Conservation (phyloP, 257 asterid species). For the Ajuga chamaepitys region DNA sequence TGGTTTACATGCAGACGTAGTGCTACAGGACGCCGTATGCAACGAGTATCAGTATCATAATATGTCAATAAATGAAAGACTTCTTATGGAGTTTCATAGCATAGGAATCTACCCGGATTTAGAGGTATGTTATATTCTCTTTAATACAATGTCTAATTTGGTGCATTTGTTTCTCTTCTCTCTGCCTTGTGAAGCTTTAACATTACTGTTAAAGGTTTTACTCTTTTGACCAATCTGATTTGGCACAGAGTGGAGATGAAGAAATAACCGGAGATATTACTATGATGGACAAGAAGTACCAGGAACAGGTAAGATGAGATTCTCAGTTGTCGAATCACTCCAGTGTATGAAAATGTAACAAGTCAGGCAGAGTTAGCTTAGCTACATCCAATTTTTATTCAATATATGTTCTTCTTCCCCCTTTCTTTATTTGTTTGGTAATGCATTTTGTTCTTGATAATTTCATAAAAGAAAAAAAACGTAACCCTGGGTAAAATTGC, state of each 20-base stretch:
- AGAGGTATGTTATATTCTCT: constrained; percentile 47
- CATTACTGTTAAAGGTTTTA: constrained; percentile 15
- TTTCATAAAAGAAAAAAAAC: background rate
- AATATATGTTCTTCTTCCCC: background rate
- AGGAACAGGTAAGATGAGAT: constrained; percentile 51
- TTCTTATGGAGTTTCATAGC: constrained; percentile 64
- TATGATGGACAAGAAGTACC: constrained; percentile 51
- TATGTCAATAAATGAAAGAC: constrained; percentile 67
- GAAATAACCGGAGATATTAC: constrained; percentile 50
- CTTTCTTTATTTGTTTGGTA: background rate
- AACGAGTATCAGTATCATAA: constrained; percentile 57
- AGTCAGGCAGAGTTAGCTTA: background rate
- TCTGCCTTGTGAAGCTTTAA: constrained; percentile 1
- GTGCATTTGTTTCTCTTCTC: constrained; percentile 13
- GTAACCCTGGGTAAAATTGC: background rate
- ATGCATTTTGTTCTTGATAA: background rate
- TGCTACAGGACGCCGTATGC: constrained; percentile 34
- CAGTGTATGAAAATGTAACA: no score
- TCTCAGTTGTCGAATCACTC: background rate
- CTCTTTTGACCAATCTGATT: constrained; percentile 37
- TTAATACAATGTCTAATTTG: constrained; percentile 4
- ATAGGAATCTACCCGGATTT: constrained; percentile 76
- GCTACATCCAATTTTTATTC: background rate
- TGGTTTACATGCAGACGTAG: constrained; percentile 38
- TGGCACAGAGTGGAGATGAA: constrained; percentile 54